Evolutionary conservation across 169 alveolate genomes (phyloP), one percentile per base, ranked within the genome.

Genomic region (Plasmodium coatneyi): DNA sequence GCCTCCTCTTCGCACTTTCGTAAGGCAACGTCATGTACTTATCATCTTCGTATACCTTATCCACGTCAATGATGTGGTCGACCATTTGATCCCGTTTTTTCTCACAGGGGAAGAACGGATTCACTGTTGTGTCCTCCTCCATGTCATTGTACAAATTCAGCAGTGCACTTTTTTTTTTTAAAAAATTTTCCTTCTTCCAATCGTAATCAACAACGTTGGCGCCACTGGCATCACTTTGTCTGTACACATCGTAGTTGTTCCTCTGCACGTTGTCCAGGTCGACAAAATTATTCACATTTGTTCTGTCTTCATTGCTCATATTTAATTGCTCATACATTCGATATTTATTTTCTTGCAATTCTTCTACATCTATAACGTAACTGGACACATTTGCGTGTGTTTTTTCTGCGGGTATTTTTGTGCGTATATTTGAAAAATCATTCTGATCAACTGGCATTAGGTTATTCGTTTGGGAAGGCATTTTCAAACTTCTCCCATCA

Each of bases 61-160:
- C 92, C 46, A 83, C 92, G 71, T 83, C 92, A 5, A 83, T 83
- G 32, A 83, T 71, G 52, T 71, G 71, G 34, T 71, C 46, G n/a
- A 30, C 28, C 66, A 83, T 28, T 34, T 83, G 41, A 10, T 83
- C 92, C 28, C 19, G 49, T 4, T 71, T 83, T 9, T 71, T 46
- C 19, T 34, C 56, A 70, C 22, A 22, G n/a, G 71, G 74, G 19
- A 83, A 25, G 46, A 41, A 41, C 5, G 81, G 14, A 79, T 41
- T 79, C 9, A 5, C 32, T 32, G 36, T 49, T 30, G 30, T 81
- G 25, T 56, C 78, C 30, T 28, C 92, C 34, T 49, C 22, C 9
- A 16, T 22, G 19, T 83, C 82, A 30, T 83, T 83, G 78, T 83
- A 25, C 10, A 39, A 83, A n/a, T 83, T 43, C 28, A 36, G 19